Evolutionary conservation across 257 asterid genomes (phyloP), one percentile per base, ranked within the genome.

Genomic region (Solanum dulcamara): DNA sequence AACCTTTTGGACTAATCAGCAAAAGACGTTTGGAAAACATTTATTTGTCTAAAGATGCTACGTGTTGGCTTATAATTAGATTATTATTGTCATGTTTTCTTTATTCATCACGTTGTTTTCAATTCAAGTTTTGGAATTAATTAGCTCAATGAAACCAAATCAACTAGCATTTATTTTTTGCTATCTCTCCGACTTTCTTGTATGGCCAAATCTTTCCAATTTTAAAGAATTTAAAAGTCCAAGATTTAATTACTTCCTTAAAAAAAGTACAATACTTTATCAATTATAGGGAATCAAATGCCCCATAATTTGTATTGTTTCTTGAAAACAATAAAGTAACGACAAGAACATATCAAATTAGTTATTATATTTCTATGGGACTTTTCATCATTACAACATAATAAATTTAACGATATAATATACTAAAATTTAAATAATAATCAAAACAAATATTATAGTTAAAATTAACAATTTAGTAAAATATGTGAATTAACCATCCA

Each of bases 371-470:
- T 60, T 60, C 26, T 11, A 24, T 11, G 35, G 0, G 1, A 60
- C 3, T 24, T 24, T 24, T 0, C 5, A 1, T n/a, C 0, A 0
- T 24, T 55, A 20, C 4, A 55, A 20, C 3, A 8, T 3, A 1
- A 0, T 55, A 1, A 55, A 55, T 55, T 55, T 20, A 20, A 55
- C 3, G 13, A 55, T 1, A 55, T 9, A 8, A 55, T 6, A 53
- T 4, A 53, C 1, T 24, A 60, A 60, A 11, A 11, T 24, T 24
- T 60, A 10, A 26, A 4, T 60, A 24, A 11, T 3, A 2, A 10
- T 24, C 8, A 1, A 24, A 60, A 60, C 0, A 24, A 60, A 60
- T 24, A 24, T 60, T 60, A 10, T 60, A 24, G 24, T 24, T 0
- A 0, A 11, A 1, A 11, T 2, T 2, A 60, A 60, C 1, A 60